A percentile compares a stretch with the other conserved stretches of the same genome.
Evolutionary conservation across 495 filamentous ascomycete species (phyloP).

Genomic region (Pyrenopolyporus hunteri): DNA sequence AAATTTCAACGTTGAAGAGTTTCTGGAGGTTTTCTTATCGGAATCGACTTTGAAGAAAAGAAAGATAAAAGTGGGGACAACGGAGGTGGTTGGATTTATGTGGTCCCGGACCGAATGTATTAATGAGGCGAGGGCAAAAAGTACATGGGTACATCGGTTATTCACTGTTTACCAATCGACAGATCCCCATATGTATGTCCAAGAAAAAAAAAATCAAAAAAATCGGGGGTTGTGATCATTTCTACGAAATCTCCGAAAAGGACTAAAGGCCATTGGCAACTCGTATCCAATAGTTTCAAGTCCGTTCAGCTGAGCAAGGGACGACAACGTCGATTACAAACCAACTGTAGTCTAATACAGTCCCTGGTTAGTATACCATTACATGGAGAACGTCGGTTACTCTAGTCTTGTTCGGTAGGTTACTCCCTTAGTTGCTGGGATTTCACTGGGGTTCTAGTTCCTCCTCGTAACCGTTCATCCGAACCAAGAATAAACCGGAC

Average conservation of each 20-base stretch:
- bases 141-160: neutral
- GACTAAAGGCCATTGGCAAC: constrained; percentile 21
- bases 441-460: constrained; percentile 10
- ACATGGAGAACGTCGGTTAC: neutral
- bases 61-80: neutral
- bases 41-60: neutral
- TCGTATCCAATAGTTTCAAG: constrained; percentile 32
- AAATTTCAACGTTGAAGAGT: neutral
- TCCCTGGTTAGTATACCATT: neutral
- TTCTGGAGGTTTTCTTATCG: neutral
- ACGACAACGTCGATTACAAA: constrained; percentile 7
- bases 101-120: constrained; percentile 25
- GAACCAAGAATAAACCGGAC: neutral
- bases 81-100: constrained; percentile 15
- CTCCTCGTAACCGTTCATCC: constrained; percentile 3
- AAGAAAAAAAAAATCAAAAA: too few species aligned
- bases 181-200: neutral
- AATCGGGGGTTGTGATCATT: constrained; percentile 16
- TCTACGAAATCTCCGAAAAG: constrained; percentile 21
- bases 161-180: neutral
- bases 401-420: constrained; percentile 8
- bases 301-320: constrained; percentile 35
- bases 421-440: neutral
- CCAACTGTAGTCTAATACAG: neutral
- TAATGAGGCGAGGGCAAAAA: neutral